Evolutionary conservation across 306 rosid species (phyloP), one percentile per base, ranked within the genome.

Genomic region (Pyrus pyrifolia): DNA sequence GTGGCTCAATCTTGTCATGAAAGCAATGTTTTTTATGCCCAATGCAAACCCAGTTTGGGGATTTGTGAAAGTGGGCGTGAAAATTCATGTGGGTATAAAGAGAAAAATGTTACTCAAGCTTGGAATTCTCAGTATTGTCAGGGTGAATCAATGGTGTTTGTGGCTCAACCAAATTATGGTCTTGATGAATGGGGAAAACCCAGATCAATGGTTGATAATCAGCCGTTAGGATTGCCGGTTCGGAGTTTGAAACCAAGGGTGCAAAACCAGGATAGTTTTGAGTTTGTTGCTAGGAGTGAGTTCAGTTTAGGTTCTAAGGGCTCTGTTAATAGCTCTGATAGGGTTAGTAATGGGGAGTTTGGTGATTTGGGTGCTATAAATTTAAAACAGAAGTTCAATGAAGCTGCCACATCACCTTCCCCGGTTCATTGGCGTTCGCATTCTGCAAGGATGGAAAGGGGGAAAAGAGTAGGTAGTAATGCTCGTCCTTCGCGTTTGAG

Each of bases 211-310:
- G 86, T 72, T 68, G 89, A 80, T 70, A 59, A 87, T 76, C 82
- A 85, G 61, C 93, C 97, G 15, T 76, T 96, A 10, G 96, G 98
- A 33, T 78, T 96, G 74, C 99, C 98, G 2, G 81, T 96, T 78
- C 81, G 99, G 72, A 96, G 98, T 83, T 81, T 92, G 70, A 91
- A 83, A 60, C 82, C 88, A 2, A 83, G 62, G 67, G 75, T 82
- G 3, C 82, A 79, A 15, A 85, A 83, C 40, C 66, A 33, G 6
- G 93, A 89, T 22, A 52, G 83, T 72, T 44, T 66, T 52, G 82
- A 75, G 42, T 75, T 75, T 73, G 67, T 76, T 64, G 73, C 69
- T 78, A 85, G 80, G 60, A 83, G 82, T 81, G 97, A 90, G 80
- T 88, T 88, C 42, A 79, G 93, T 76, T 86, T 86, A 45, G 88